phyloP scores from a whole-genome alignment of 2,329 filamentous ascomycete genomes.

The Dactylellina drechsleri region DNA sequence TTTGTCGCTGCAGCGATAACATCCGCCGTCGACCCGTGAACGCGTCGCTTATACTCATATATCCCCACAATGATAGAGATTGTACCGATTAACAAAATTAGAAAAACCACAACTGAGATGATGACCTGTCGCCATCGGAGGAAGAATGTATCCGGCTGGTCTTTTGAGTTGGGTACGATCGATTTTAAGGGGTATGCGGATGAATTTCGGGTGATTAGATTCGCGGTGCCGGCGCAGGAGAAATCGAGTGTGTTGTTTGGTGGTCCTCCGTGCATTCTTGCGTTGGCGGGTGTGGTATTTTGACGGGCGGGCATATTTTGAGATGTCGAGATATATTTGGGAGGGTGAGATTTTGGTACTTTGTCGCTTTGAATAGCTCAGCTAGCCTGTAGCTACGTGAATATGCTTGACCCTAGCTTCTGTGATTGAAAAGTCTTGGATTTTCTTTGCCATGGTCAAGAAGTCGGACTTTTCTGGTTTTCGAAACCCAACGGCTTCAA shows the following conservation, averaged over 20 bases:
- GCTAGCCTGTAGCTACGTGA: too few relatives aligned
- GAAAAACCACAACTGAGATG: slow-evolving; percentile 19
- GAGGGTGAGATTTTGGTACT: slow-evolving; percentile 5
- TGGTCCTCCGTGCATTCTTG: not conserved
- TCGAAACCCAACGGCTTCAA: not conserved
- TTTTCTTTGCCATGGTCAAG: too few relatives aligned
- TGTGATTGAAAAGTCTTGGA: not conserved
- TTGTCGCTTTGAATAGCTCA: too few relatives aligned
- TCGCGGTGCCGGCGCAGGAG: not conserved
- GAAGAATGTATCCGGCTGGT: slow-evolving; percentile 26
- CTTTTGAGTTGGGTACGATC: slow-evolving; percentile 1
- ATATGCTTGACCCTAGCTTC: too few relatives aligned
- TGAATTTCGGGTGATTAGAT: not conserved
- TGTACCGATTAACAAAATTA: slow-evolving; percentile 12
- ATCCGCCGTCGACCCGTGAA: not conserved
- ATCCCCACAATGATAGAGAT: slow-evolving; percentile 15
- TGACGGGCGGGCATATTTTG: not conserved
- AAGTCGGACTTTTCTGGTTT: too few relatives aligned
- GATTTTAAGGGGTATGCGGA: slow-evolving; percentile 21
- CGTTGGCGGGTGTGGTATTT: slow-evolving; percentile 29
- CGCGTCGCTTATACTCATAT: slow-evolving; percentile 16
- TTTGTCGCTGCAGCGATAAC: too few relatives aligned
- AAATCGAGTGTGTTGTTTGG: not conserved
- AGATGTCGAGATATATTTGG: slow-evolving; percentile 7
- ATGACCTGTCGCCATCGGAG: slow-evolving; percentile 30